Evolutionary conservation across 2,329 filamentous ascomycete species (phyloP), one percentile per base, ranked within the genome.

Genomic region (Graphilbum fragrans): DNA sequence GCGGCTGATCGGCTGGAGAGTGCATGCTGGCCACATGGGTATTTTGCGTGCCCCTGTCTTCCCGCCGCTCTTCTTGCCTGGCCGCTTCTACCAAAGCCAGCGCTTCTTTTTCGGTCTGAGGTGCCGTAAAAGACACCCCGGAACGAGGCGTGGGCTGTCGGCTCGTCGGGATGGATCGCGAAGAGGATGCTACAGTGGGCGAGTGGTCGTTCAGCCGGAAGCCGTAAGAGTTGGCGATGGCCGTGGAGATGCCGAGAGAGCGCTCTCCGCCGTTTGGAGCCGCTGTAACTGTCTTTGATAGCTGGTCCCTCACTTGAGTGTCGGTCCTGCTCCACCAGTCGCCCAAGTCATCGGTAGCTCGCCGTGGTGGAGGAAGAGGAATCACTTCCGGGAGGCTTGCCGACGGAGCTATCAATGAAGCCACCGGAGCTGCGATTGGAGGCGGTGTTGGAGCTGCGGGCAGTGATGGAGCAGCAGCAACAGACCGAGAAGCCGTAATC

Each of bases 1-100:
- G 73, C 3, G 74, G 72, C 53, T 35, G 33, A 18, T 35, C 33
- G 20, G 33, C 33, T 18, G 8, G 33, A 20, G 33, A 10, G n/a
- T 10, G 8, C n/a, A 5, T n/a, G 12, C 12, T 12, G 12, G 25
- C 25, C 25, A 12, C 12, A 27, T 27, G 25, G 25, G 12, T 27
- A 8, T 27, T 12, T 27, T 12, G 25, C 8, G 25, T 12, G 7
- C 25, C 12, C 25, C 23, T 7, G 23, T 12, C 23, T 7, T 27
- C 23, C 23, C 12, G 23, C 23, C 7, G 23, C 32, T 16, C 17
- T 34, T 16, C 32, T n/a, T 16, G 6, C 8, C 32, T 34, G 32
- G 14, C 14, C 7, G 32, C 14, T 7, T 35, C 17, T 5, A 18
- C 19, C 14, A 9, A n/a, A 5, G 33, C n/a, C 33, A 35, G 17